Evolutionary conservation across 1,284 basidiomycete species (phyloP).

Genomic region (Ganoderma multipileum): DNA sequence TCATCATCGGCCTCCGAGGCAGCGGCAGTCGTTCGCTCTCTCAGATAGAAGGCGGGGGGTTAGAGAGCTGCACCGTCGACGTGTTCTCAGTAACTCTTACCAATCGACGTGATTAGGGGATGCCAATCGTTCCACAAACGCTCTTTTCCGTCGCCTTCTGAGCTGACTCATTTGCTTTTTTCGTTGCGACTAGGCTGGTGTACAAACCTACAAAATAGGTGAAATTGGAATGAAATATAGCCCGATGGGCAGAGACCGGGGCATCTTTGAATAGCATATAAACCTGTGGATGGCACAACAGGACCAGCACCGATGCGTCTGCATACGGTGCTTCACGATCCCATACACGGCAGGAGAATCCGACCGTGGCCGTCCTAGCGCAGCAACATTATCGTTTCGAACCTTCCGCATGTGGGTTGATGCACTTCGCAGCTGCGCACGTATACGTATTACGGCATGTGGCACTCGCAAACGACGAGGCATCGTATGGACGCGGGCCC

Average conservation of each 20-base stretch:
- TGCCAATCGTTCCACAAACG: background rate
- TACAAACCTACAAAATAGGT: background rate
- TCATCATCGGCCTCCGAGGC: background rate
- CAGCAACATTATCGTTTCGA: background rate
- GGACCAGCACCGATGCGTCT: background rate
- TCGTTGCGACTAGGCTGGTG: background rate
- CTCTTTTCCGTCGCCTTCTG: background rate
- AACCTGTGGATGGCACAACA: background rate
- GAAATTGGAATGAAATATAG: background rate
- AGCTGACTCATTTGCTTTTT: background rate
- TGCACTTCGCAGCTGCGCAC: background rate
- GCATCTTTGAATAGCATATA: background rate
- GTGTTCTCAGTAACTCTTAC: background rate
- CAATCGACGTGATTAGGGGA: background rate
- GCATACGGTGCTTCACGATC: background rate
- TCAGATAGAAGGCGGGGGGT: background rate
- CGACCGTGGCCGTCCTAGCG: background rate
- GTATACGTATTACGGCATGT: background rate
- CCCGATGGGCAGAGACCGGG: background rate
- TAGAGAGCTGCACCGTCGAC: background rate
- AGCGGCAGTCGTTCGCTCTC: background rate
- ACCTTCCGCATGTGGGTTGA: background rate
- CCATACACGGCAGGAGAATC: background rate
- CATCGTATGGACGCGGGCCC: constrained; percentile 1
- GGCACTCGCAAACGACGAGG: constrained; percentile 2